Conservation (phyloP, 352 stramenopile genomes). For the Phytophthora nicotianae region DNA sequence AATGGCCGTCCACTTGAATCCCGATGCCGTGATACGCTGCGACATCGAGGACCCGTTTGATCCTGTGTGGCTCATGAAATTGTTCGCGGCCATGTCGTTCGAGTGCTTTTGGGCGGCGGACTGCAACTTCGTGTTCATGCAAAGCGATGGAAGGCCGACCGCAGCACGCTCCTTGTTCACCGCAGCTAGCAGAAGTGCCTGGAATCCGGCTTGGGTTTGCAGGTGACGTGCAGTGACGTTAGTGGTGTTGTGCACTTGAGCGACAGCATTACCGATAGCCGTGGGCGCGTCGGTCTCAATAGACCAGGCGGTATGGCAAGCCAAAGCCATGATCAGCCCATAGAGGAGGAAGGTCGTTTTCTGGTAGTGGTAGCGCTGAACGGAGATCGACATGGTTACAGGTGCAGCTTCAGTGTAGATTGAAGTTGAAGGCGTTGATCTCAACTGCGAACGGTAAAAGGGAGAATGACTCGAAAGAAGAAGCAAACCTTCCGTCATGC, state of each 20-base stretch:
- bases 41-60: constrained; percentile 49
- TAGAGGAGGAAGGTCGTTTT: constrained; percentile 13
- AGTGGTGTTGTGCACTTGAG: constrained; percentile 1
- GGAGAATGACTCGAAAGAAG: constrained; percentile 22
- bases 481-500: not conserved
- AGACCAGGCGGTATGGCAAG: constrained; percentile 8
- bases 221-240: constrained; percentile 21
- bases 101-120: constrained; percentile 35
- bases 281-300: not conserved
- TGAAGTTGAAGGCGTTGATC: constrained; percentile 14
- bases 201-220: constrained; percentile 30
- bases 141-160: constrained; percentile 34
- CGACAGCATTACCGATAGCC: constrained; percentile 5
- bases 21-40: constrained; percentile 43
- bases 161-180: constrained; percentile 58
- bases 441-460: constrained; percentile 21
- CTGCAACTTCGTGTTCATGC: constrained; percentile 45
- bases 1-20: constrained; percentile 53
- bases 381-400: constrained; percentile 13
- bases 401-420: constrained; percentile 1
- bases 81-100: constrained; percentile 46
- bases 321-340: constrained; percentile 10
- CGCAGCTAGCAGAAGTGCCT: constrained; percentile 43
- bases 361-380: constrained; percentile 17
- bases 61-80: constrained; percentile 60